These are phyloP conservation scores for Heritiera fomes DNA, from an alignment of 345 rosid genomes.

Conservation along the genomic window DNA sequence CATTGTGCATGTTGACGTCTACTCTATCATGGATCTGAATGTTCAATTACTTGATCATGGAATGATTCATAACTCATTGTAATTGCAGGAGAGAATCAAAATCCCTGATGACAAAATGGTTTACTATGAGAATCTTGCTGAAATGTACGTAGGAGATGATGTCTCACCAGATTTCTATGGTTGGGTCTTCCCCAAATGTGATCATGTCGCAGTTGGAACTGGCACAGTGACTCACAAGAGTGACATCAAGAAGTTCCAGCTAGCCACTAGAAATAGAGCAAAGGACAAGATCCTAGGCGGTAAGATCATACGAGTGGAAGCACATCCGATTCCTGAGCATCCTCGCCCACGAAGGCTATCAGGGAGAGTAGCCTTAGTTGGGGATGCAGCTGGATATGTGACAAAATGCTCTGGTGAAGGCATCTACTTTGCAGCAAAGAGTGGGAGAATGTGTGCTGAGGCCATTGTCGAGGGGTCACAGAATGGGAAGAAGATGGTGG, in stretches of 20 bases:
- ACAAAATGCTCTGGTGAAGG: slow-evolving; percentile 92
- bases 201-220: slow-evolving; percentile 92
- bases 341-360: slow-evolving; percentile 75
- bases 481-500: slow-evolving; percentile 80
- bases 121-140: slow-evolving; percentile 81
- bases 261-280: slow-evolving; percentile 80
- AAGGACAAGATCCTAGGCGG: slow-evolving; percentile 86
- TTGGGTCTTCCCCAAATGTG: slow-evolving; percentile 94
- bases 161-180: slow-evolving; percentile 94
- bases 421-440: slow-evolving; percentile 87
- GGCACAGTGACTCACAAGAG: slow-evolving; percentile 92
- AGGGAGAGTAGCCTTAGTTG: slow-evolving; percentile 76
- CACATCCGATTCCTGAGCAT: slow-evolving; percentile 87
- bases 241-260: slow-evolving; percentile 86
- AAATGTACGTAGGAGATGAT: slow-evolving; percentile 92
- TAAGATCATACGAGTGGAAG: slow-evolving; percentile 83
- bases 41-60: neutral
- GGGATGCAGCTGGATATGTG: slow-evolving; percentile 91
- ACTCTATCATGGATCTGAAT: neutral
- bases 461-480: slow-evolving; percentile 83
- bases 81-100: slow-evolving; percentile 70
- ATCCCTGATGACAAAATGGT: slow-evolving; percentile 84
- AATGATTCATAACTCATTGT: neutral
- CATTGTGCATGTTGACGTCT: neutral
- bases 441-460: slow-evolving; percentile 94